Evolutionary conservation across 768 basidiomycete species (phyloP), one percentile per base, ranked within the genome.

Genomic region (Podaxis sp.): DNA sequence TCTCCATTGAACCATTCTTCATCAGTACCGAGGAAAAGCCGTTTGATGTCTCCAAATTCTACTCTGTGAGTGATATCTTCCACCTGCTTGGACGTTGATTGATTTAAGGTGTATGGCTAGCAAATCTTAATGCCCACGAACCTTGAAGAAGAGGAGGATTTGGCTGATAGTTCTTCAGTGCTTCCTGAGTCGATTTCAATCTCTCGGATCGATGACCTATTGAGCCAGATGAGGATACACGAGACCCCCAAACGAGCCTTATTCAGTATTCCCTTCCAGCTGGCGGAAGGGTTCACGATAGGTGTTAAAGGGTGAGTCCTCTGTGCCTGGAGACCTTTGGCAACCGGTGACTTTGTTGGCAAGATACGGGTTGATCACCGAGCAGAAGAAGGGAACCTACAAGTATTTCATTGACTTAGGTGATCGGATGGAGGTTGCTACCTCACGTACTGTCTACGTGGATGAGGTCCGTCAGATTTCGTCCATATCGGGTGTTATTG

Each of bases 351-450:
- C 17, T 13, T 52, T 38, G 17, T 60, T 37, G 47, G 11, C 17
- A 66, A 97, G 94, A 52, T 99, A 96, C 73, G 89, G 92, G 8
- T 75, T 96, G 49, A 82, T 98, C 15, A 92, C 92, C 1, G 89
- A 95, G 69, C 94, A 96, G 75, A 91, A 84, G 72, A 96, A 90
- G 73, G 91, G 92, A 0, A 58, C 80, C 4, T 90, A 94, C 72
- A 90, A 85, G 70, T 92, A 94, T 69, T 95, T 97, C 64, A 83
- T 86, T 38, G 93, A 92, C 69, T 81, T 85, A 61, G 93, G 86
- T 52, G 88, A 88, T 70, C 79, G 80, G 64, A 89, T 87, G 88
- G 91, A 90, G 67, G 88, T 91, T 56, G 93, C 89, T 0, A 77
- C 80, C 47, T 80, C 81, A 55, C 85, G 85, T 69, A 91, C 93